These are phyloP conservation scores for Mariannaea elegans DNA, from an alignment of 2,329 filamentous ascomycete species.

Conservation along the genomic window DNA sequence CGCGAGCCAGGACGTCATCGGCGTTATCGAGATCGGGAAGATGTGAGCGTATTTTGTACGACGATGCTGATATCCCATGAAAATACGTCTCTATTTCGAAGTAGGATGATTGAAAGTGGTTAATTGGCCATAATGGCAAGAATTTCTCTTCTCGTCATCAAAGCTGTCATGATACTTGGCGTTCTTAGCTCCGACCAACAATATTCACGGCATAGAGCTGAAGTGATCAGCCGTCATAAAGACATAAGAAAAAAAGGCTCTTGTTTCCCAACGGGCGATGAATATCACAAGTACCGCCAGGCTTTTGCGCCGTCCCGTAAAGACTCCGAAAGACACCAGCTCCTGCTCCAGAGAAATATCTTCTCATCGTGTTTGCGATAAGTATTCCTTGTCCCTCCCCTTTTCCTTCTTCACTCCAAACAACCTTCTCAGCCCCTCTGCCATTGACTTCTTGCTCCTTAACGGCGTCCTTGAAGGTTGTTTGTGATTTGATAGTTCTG, in stretches of 20 bases:
- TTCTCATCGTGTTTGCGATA: neutral
- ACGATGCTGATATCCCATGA: too few species aligned
- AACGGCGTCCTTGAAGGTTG: constrained; percentile 20
- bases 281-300: too few species aligned
- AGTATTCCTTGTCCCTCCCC: neutral
- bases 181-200: neutral
- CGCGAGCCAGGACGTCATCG: neutral
- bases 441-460: constrained; percentile 46
- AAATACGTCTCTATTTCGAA: too few species aligned
- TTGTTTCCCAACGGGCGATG: too few species aligned
- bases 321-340: too few species aligned
- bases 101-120: too few species aligned
- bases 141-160: neutral
- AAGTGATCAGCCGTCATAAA: too few species aligned
- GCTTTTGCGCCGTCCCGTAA: too few species aligned
- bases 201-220: neutral
- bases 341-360: neutral
- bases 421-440: constrained; percentile 49
- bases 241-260: neutral
- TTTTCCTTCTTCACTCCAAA: constrained; percentile 46
- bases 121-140: too few species aligned
- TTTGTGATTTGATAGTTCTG: neutral
- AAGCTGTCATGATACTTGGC: neutral
- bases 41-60: neutral
- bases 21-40: neutral